Conservation (phyloP, 352 stramenopile genomes). For the Pythium brassicae region DNA sequence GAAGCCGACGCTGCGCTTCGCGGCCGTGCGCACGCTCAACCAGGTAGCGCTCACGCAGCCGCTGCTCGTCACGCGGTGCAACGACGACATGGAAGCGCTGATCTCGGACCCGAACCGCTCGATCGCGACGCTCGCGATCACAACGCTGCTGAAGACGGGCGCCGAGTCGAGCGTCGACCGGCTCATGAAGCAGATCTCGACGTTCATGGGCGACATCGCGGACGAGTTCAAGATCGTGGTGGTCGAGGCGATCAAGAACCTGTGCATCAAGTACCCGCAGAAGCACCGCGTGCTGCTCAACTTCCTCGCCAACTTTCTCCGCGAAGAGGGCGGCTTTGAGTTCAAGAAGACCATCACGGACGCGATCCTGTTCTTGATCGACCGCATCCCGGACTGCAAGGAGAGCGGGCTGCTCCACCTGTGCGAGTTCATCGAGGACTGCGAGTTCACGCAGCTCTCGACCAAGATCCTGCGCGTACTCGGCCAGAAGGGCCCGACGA, state of each 20-base stretch:
- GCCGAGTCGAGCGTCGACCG: conserved; percentile 95
- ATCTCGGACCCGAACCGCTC: conserved; percentile 97
- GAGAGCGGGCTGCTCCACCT: conserved; percentile 96
- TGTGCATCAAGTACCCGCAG: conserved; percentile 98
- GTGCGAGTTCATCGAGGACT: conserved; percentile 99
- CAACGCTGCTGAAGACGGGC: conserved; percentile 98
- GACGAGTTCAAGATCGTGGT: conserved; percentile 99
- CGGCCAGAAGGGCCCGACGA: conserved; percentile 93
- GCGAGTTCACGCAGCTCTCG: conserved; percentile 86
- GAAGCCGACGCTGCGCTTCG: conserved; percentile 96
- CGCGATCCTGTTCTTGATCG: conserved; percentile 96
- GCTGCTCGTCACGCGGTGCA: conserved; percentile 96
- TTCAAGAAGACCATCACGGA: conserved; percentile 99
- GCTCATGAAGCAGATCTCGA: conserved; percentile 97
- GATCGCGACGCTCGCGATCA: conserved; percentile 99
- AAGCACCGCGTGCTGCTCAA: conserved; percentile 98
- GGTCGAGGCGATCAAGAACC: conserved; percentile 95
- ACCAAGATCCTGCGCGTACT: conserved; percentile 96
- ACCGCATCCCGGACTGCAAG: conserved; percentile 96
- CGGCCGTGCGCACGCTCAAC: conserved; percentile 95
- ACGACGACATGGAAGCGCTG: conserved; percentile 98
- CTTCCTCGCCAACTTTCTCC: conserved; percentile 98
- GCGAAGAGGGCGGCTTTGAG: conserved; percentile 95
- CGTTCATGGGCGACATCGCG: conserved; percentile 98
- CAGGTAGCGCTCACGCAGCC: conserved; percentile 90